phyloP scores from a whole-genome alignment of 2,329 filamentous ascomycete genomes.

The Epichloe typhina region DNA sequence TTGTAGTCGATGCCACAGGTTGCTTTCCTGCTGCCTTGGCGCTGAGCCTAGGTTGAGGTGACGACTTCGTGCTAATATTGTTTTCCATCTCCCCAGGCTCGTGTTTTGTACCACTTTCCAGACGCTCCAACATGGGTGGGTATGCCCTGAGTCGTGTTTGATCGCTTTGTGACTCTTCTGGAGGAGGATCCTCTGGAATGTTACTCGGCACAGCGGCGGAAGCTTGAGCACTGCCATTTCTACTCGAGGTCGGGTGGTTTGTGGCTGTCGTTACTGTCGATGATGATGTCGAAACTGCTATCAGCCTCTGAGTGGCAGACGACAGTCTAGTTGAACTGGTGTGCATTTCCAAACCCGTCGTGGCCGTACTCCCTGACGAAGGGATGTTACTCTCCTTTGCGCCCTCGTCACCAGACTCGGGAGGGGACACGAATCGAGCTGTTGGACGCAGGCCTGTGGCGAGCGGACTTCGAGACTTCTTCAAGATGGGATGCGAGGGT shows the following conservation, averaged over 20 bases:
- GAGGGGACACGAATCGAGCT: slow-evolving; percentile 45
- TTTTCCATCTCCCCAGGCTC: neutral
- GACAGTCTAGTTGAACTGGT: slow-evolving; percentile 13
- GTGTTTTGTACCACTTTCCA: slow-evolving; percentile 3
- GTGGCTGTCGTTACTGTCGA: slow-evolving; percentile 14
- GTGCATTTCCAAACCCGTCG: slow-evolving; percentile 18
- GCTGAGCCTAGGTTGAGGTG: slow-evolving; percentile 15
- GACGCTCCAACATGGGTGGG: slow-evolving; percentile 17
- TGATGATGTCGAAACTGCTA: slow-evolving; percentile 28
- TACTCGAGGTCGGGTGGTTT: slow-evolving; percentile 31
- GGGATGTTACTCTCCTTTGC: slow-evolving; percentile 19
- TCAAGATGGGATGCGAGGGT: slow-evolving; percentile 43
- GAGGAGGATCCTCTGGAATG: neutral
- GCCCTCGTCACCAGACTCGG: slow-evolving; percentile 32
- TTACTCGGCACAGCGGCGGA: slow-evolving; percentile 15
- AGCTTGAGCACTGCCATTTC: slow-evolving; percentile 35
- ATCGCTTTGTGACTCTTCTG: slow-evolving; percentile 4
- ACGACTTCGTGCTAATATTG: neutral
- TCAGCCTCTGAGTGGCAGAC: slow-evolving; percentile 24
- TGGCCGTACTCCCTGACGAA: slow-evolving; percentile 28
- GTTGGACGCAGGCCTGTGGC: slow-evolving; percentile 41
- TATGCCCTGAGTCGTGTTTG: slow-evolving; percentile 10
- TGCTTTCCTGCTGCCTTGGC: slow-evolving; percentile 37
- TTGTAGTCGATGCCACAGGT: slow-evolving; percentile 17
- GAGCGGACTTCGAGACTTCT: slow-evolving; percentile 43